Base-by-base conservation (phyloP, 1,284 basidiomycete species). In the Tranzscheliella williamsii region DNA sequence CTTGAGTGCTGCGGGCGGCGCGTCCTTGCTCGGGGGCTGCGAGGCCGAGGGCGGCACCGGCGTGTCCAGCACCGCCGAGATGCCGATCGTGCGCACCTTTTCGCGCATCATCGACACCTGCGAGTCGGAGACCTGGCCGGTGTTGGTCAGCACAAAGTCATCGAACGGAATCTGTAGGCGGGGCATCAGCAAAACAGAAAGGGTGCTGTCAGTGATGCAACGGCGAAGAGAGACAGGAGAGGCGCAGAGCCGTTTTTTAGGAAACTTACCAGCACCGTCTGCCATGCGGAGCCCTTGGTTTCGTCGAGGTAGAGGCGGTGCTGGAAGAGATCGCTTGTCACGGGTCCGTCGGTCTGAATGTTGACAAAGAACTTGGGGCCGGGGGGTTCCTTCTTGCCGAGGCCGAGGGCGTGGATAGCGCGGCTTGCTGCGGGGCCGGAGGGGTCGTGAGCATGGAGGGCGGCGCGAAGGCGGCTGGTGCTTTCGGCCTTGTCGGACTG, bases 131-230 rank as follows among this genome's bases (percentile, higher is more conserved):
- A 91, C 79, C 71, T 89, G 85, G 4, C 91, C 91, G 0, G 85
- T 83, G 69, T 91, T 91, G 21, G 89, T 91, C 38, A 90, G 81
- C 15, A 90, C 85, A 72, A 94, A 94, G 58, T 84, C 85, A 43
- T 83, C 80, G 67, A 93, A 85, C 0, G 90, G 89, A 42, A 93
- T 86, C 87, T 91, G 39, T 16, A 5, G 9, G 9, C 11, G n/a
- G 27, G n/a, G 11, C 27, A n/a, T n/a, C n/a, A n/a, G n/a, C n/a
- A n/a, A n/a, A n/a, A n/a, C n/a, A n/a, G n/a, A n/a, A n/a, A n/a
- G n/a, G n/a, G n/a, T n/a, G n/a, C n/a, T n/a, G n/a, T n/a, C n/a
- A n/a, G n/a, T n/a, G n/a, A n/a, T n/a, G n/a, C n/a, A n/a, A n/a
- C n/a, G n/a, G n/a, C n/a, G n/a, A n/a, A n/a, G n/a, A n/a, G n/a